phyloP scores from a whole-genome alignment of 306 rosid genomes.

The Vigna reflexopilosa region DNA sequence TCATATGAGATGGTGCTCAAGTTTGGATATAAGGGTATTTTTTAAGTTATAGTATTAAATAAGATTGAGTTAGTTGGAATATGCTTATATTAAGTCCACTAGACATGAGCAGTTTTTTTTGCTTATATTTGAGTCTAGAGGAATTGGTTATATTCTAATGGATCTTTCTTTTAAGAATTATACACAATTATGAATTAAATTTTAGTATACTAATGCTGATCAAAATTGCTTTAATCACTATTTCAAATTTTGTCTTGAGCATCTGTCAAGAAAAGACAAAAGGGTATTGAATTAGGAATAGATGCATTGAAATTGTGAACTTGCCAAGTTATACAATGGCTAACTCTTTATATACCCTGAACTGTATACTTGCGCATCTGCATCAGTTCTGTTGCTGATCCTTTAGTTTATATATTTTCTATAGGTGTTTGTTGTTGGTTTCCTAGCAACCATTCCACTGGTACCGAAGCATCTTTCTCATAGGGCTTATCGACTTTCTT shows the following conservation, averaged over 20 bases:
- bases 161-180: constrained; percentile 26
- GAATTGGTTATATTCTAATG: neutral
- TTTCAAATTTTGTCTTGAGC: constrained; percentile 20
- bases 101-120: no score
- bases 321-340: neutral
- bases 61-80: no score
- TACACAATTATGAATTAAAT: constrained; percentile 18
- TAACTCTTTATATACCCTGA: neutral
- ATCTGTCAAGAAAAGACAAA: constrained; percentile 10
- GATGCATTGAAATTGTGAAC: constrained; percentile 18
- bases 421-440: constrained; percentile 90
- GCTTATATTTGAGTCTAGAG: no score
- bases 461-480: constrained; percentile 77
- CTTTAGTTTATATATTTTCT: constrained; percentile 24
- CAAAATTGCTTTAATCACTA: constrained; percentile 18
- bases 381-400: constrained; percentile 36
- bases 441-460: constrained; percentile 83
- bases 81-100: no score
- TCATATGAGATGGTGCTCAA: no score
- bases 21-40: no score
- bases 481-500: constrained; percentile 90
- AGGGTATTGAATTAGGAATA: constrained; percentile 14
- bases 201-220: constrained; percentile 3
- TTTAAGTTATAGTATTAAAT: no score
- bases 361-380: constrained; percentile 6